Base-by-base conservation (phyloP, 176 grass and related monocot genomes). In the Avena atlantica region DNA sequence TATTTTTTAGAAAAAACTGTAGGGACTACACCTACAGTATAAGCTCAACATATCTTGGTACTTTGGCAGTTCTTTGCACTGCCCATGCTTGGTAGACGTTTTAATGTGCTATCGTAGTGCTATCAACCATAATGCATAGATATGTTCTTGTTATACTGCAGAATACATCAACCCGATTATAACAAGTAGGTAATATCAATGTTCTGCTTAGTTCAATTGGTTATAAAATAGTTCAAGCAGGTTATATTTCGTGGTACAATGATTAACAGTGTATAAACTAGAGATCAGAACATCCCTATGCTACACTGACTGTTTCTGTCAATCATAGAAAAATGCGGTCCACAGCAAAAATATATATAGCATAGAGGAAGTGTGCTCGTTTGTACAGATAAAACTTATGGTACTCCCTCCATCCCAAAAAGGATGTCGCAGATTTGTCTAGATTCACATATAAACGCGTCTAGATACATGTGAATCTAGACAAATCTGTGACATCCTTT, bases 201-300 rank as follows among this genome's bases (percentile, higher is more conserved):
- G 20, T 13, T n/a, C 40, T 61, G 6, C 6, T 50, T 62, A 1
- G 48, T 81, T 24, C 21, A 60, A 84, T 31, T 74, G 3, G 12
- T 74, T 49, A 44, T 14, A 14, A 74, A 74, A 84, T 20, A 66
- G 60, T 45, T 45, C 60, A 42, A 78, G 76, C 10, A 49, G 76
- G 17, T 10, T 59, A 59, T 59, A 13, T 82, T 21, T n/a, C 0
- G 19, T 63, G n/a, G 8, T 16, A 49, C 60, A 81, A 50, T 49
- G 48, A 9, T 71, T 82, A 82, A 71, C 50, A 58, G n/a, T 31
- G 13, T 17, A 29, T 34, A n/a, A n/a, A 50, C 27, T 69, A 58
- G 57, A 45, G 19, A 83, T 8, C 12, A 24, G 19, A 58, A 56
- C 65, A 73, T 14, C 17, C 20, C 5, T 37, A 20, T 52, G 13